A percentile compares a stretch with the other conserved stretches of the same genome.
Conservation (phyloP, 495 filamentous ascomycete species). For the Neurospora intermedia region DNA sequence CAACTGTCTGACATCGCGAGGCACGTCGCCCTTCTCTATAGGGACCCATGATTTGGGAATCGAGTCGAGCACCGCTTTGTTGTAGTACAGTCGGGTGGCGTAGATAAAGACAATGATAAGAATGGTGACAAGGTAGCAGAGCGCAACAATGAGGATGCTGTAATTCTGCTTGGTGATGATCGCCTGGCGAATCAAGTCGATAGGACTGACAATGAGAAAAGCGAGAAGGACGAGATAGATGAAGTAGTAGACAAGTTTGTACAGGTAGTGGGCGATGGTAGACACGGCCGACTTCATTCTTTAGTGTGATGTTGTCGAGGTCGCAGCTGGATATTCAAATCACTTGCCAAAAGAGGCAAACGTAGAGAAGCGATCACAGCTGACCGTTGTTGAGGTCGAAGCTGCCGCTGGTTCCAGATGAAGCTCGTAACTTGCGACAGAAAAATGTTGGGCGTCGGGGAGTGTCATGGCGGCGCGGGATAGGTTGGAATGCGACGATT, state of each 20-base stretch:
- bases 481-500: neutral
- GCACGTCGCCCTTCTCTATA: constrained; percentile 67
- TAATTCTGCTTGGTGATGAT: constrained; percentile 50
- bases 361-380: neutral
- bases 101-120: constrained; percentile 68
- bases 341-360: neutral
- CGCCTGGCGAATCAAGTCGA: constrained; percentile 73
- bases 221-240: constrained; percentile 61
- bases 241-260: constrained; percentile 68
- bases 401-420: neutral
- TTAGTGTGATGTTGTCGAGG: neutral
- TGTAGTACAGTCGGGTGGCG: constrained; percentile 77
- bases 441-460: neutral
- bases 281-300: constrained; percentile 21
- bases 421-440: constrained; percentile 2
- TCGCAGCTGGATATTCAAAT: neutral
- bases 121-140: constrained; percentile 66
- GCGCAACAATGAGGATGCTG: constrained; percentile 77
- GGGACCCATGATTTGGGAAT: constrained; percentile 83
- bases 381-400: neutral
- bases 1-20: constrained; percentile 59
- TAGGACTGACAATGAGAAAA: constrained; percentile 72
- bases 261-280: constrained; percentile 62
- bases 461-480: constrained; percentile 7
- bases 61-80: constrained; percentile 59